phyloP scores from a whole-genome alignment of 2,329 filamentous ascomycete genomes.

The Talaromyces sp. region DNA sequence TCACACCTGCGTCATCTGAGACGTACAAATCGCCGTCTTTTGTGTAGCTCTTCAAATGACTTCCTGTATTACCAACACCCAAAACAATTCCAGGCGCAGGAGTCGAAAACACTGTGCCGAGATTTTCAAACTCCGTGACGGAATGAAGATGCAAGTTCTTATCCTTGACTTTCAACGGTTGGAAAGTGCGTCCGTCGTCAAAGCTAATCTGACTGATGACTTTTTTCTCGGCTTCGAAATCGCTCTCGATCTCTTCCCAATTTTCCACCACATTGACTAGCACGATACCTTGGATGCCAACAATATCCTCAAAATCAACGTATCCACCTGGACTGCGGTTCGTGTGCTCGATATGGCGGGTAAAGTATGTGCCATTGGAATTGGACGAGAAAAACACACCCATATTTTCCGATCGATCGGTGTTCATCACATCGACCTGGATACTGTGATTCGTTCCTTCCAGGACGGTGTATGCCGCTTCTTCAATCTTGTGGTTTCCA shows the following conservation, averaged over 20 bases:
- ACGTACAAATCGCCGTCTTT: conserved; percentile 74
- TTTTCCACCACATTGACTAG: conserved; percentile 88
- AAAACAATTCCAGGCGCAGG: conserved; percentile 90
- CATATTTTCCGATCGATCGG: conserved; percentile 62
- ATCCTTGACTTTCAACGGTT: conserved; percentile 65
- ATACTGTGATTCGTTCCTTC: conserved; percentile 98
- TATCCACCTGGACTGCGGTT: conserved; percentile 73
- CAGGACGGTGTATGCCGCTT: conserved; percentile 84
- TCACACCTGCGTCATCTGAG: conserved; percentile 85
- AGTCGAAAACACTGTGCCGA: conserved; percentile 86
- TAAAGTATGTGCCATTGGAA: conserved; percentile 95
- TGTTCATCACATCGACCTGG: conserved; percentile 87
- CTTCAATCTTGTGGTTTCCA: conserved; percentile 77
- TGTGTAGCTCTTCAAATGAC: conserved; percentile 64
- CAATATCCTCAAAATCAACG: conserved; percentile 94
- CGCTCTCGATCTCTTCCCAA: conserved; percentile 66
- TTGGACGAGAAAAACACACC: conserved; percentile 93
- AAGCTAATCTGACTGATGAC: conserved; percentile 83
- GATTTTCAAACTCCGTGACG: conserved; percentile 77
- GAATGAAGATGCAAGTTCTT: conserved; percentile 82
- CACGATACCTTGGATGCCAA: conserved; percentile 86
- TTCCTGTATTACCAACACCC: conserved; percentile 87
- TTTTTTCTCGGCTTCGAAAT: conserved; percentile 50
- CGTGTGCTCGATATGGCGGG: conserved; percentile 84
- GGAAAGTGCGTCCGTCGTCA: conserved; percentile 87